phyloP scores from a whole-genome alignment of 164 flowering plant species.

The Buxus sempervirens region DNA sequence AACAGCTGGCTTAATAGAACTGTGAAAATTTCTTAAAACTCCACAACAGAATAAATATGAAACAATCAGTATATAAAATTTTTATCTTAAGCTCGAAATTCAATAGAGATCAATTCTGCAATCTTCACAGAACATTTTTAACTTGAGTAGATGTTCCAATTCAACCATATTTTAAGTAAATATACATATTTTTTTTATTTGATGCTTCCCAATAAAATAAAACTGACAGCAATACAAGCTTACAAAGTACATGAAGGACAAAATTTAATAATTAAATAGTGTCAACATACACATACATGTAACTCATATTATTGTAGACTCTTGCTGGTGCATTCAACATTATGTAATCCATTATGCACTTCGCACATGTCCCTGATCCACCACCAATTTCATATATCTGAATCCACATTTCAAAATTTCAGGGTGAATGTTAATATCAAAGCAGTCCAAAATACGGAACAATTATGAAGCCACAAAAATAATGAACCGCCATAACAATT shows the following conservation, averaged over 20 bases:
- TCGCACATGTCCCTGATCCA: constrained; percentile 98
- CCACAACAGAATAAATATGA: neutral
- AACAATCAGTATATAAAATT: neutral
- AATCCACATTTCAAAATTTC: constrained; percentile 18
- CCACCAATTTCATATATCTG: constrained; percentile 99
- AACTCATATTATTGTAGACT: constrained; percentile 84
- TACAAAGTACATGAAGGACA: neutral
- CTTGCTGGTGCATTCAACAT: constrained; percentile 90
- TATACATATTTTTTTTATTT: too few species aligned
- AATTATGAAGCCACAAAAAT: neutral
- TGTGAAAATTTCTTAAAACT: neutral
- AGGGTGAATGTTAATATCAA: constrained; percentile 10
- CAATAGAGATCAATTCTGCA: too few species aligned
- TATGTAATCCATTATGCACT: constrained; percentile 97
- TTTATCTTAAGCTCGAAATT: neutral
- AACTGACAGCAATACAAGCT: constrained; percentile 1
- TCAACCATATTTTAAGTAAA: too few species aligned
- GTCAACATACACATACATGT: constrained; percentile 60
- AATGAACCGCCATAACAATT: constrained; percentile 4
- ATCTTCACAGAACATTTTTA: too few species aligned
- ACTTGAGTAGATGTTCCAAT: too few species aligned
- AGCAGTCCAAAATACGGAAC: neutral
- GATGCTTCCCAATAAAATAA: too few species aligned
- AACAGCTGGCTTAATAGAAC: constrained; percentile 4
- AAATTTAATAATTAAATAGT: neutral